Conservation (phyloP, 768 basidiomycete species). For the Russula olivacea region DNA sequence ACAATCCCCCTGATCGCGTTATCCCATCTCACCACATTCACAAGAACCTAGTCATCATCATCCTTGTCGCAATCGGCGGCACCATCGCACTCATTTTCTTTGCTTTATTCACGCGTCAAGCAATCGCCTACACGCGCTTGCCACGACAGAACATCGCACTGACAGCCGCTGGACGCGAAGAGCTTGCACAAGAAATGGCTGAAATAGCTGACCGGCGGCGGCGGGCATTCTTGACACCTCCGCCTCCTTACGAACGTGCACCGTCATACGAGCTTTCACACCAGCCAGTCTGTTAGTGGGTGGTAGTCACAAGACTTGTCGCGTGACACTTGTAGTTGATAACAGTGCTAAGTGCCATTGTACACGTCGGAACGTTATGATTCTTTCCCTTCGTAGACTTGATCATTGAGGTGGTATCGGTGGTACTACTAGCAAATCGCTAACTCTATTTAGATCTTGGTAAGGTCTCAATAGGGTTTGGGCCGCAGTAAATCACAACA, state of each 20-base stretch:
- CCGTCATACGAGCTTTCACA: slow-evolving; percentile 51
- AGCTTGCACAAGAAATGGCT: slow-evolving; percentile 47
- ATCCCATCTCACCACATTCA: not conserved
- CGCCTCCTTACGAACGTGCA: slow-evolving; percentile 48
- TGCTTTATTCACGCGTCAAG: slow-evolving; percentile 38
- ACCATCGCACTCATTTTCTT: slow-evolving; percentile 35
- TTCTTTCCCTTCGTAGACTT: not conserved
- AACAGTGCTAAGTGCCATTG: not conserved
- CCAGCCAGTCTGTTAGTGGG: not conserved
- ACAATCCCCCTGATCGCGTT: not conserved
- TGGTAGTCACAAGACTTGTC: not conserved
- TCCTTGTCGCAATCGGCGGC: slow-evolving; percentile 44
- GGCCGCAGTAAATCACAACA: not conserved
- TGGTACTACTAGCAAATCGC: not conserved
- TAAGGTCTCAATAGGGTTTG: not conserved
- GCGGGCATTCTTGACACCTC: slow-evolving; percentile 35
- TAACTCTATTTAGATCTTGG: not conserved
- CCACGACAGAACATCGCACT: slow-evolving; percentile 42
- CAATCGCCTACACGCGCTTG: slow-evolving; percentile 39
- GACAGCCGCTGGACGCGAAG: slow-evolving; percentile 38
- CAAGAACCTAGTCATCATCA: slow-evolving; percentile 33
- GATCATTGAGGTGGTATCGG: not conserved
- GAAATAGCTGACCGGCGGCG: slow-evolving; percentile 35
- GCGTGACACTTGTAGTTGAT: not conserved
- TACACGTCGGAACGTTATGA: not conserved